phyloP scores from a whole-genome alignment of 176 grass and related monocot species.

The Pontederia paniculata region DNA sequence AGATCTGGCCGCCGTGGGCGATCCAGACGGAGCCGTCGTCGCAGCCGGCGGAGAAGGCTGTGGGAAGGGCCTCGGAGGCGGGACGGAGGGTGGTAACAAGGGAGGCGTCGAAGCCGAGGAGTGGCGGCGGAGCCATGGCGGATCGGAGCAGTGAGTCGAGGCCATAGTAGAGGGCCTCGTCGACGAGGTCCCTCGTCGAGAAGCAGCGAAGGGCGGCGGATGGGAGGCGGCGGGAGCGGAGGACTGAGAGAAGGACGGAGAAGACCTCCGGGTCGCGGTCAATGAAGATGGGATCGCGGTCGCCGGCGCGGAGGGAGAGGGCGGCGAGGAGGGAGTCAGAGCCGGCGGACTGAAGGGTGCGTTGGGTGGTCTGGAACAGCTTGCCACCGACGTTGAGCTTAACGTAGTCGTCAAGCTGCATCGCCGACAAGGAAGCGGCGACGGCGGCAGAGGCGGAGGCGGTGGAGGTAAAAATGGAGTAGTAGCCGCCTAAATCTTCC shows the following conservation, averaged over 20 bases:
- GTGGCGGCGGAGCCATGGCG: slow-evolving; percentile 52
- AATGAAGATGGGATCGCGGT: slow-evolving; percentile 30
- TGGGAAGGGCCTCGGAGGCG: slow-evolving; percentile 50
- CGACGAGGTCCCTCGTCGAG: slow-evolving; percentile 32
- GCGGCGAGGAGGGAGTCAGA: slow-evolving; percentile 28
- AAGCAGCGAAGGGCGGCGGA: slow-evolving; percentile 24
- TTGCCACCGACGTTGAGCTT: slow-evolving; percentile 69
- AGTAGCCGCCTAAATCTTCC: too few relatives aligned
- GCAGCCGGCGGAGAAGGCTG: slow-evolving; percentile 42
- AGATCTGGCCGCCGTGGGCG: slow-evolving; percentile 61
- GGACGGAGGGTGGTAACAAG: slow-evolving; percentile 41
- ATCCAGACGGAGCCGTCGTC: slow-evolving; percentile 59
- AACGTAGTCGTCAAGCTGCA: slow-evolving; percentile 1
- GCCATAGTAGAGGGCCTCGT: slow-evolving; percentile 60
- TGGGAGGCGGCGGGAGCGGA: slow-evolving; percentile 29
- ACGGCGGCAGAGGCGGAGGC: slow-evolving; percentile 1
- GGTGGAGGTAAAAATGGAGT: neutral
- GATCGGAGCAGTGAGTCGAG: slow-evolving; percentile 37
- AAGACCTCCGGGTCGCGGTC: slow-evolving; percentile 63
- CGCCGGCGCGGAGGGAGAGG: slow-evolving; percentile 1
- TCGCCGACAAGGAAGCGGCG: neutral
- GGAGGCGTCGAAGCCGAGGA: slow-evolving; percentile 60
- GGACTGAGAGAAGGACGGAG: slow-evolving; percentile 42
- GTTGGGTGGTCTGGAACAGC: slow-evolving; percentile 43
- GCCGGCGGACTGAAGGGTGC: slow-evolving; percentile 25